Evolutionary conservation across 140 eudicot species (phyloP), one percentile per base, ranked within the genome.

Genomic region (Senecio squalidus): DNA sequence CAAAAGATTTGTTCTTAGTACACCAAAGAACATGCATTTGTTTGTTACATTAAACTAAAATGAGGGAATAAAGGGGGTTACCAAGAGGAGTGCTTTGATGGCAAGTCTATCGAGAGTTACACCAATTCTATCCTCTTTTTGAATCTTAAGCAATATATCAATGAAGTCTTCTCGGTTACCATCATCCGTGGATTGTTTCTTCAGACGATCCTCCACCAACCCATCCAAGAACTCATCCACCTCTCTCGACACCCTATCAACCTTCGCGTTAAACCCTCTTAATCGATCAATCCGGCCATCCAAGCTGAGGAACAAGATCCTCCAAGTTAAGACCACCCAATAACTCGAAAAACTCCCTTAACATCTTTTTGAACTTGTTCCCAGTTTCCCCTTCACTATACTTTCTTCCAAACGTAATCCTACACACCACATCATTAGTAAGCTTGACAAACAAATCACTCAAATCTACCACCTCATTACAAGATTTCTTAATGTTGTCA

Each of bases 321-420:
- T 62, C 82, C 16, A 76, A 45, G 27, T 55, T 48, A 30, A 73
- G 48, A 38, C 30, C 60, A 41, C 82, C 81, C 38, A 80, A 34
- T 21, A 80, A 9, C 49, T 56, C 63, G 34, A 55, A 20, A 16
- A 83, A 33, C 53, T 80, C 74, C 3, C 4, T 28, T 39, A 80
- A 5, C 59, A 73, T 17, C 66, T 49, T 39, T 61, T 41, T 63
- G n/a, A 73, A 65, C 44, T 57, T 74, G 54, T 1, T 43, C 33
- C 76, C 79, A 1, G 44, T 48, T 9, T 73, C 88, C 20, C 76
- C 80, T 4, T 63, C 81, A 33, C 65, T 49, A 29, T 76, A 79
- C 64, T 76, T 82, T 36, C 61, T 76, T 24, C 91, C 86, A 22
- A 78, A 72, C 15, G 80, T 74, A 11, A 67, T 69, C 69, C 78